Evolutionary conservation across 2,329 filamentous ascomycete species (phyloP).

Genomic region (Arthrobotrys entomopaga): DNA sequence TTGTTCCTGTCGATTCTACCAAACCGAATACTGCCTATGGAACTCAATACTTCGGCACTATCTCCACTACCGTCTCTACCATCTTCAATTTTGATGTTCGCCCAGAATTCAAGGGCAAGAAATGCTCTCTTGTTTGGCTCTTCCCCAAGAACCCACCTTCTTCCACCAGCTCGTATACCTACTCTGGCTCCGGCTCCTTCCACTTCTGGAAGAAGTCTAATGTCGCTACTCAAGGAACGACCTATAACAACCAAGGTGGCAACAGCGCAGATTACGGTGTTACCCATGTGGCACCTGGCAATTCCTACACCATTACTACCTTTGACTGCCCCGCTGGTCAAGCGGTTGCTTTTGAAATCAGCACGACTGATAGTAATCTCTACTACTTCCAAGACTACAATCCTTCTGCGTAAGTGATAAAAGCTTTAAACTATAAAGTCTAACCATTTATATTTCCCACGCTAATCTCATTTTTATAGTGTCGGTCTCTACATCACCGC

Average conservation of each 20-base stretch:
- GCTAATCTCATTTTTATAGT: slow-evolving; percentile 24
- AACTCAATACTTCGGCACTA: slow-evolving; percentile 68
- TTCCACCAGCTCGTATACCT: slow-evolving; percentile 70
- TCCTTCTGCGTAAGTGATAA: slow-evolving; percentile 57
- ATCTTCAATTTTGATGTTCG: slow-evolving; percentile 78
- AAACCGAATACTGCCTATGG: slow-evolving; percentile 67
- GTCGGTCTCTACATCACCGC: slow-evolving; percentile 47
- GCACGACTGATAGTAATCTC: slow-evolving; percentile 66
- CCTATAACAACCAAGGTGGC: slow-evolving; percentile 67
- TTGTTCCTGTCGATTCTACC: slow-evolving; percentile 70
- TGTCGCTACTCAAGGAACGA: slow-evolving; percentile 66
- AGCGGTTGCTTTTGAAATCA: slow-evolving; percentile 68
- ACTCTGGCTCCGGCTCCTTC: slow-evolving; percentile 68
- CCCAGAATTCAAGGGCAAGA: slow-evolving; percentile 67
- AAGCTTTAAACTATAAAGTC: neutral
- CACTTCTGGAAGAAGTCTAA: slow-evolving; percentile 67
- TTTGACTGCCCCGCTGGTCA: slow-evolving; percentile 69
- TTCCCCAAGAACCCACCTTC: slow-evolving; percentile 70
- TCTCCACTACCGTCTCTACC: slow-evolving; percentile 67
- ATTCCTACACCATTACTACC: slow-evolving; percentile 67
- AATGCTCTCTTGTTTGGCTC: slow-evolving; percentile 73
- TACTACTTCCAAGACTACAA: slow-evolving; percentile 75
- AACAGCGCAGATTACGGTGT: slow-evolving; percentile 64
- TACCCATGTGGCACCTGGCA: slow-evolving; percentile 66
- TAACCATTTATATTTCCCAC: neutral